phyloP scores from a whole-genome alignment of 129 eudicot species.

The Escallonia rubra region DNA sequence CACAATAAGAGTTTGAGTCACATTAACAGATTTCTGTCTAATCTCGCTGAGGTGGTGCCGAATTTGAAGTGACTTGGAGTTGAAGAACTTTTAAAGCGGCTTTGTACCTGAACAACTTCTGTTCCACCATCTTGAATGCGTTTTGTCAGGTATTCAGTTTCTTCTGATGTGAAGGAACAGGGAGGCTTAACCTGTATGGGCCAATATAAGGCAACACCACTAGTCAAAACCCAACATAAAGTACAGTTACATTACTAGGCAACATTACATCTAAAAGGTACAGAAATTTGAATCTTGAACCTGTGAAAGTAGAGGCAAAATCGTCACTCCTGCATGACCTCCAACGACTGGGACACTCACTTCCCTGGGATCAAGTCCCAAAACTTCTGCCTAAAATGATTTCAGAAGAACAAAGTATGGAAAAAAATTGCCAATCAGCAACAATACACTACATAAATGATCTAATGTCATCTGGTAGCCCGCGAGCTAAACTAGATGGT shows the following conservation, averaged over 20 bases:
- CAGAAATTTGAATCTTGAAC: constrained; percentile 17
- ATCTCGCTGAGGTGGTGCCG: too few species aligned
- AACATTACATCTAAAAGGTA: neutral
- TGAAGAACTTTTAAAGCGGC: too few species aligned
- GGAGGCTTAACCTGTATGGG: constrained; percentile 69
- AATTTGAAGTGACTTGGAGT: too few species aligned
- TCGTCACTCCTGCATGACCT: constrained; percentile 97
- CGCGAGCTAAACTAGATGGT: neutral
- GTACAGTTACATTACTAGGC: neutral
- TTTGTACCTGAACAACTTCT: constrained; percentile 83
- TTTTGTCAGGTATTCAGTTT: constrained; percentile 67
- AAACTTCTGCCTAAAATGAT: constrained; percentile 66
- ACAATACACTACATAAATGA: neutral
- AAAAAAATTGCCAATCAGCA: neutral
- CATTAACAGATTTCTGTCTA: too few species aligned
- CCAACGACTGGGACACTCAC: constrained; percentile 94
- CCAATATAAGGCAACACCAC: neutral
- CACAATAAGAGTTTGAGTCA: too few species aligned
- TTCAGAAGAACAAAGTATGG: neutral
- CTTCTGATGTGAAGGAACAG: constrained; percentile 71
- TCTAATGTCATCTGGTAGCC: neutral
- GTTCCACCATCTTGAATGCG: constrained; percentile 97
- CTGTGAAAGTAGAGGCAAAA: constrained; percentile 92
- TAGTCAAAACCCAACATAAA: neutral
- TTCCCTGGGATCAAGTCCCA: constrained; percentile 91